Conservation (phyloP, 2,329 filamentous ascomycete species). For the Aspergillus ochraceus region DNA sequence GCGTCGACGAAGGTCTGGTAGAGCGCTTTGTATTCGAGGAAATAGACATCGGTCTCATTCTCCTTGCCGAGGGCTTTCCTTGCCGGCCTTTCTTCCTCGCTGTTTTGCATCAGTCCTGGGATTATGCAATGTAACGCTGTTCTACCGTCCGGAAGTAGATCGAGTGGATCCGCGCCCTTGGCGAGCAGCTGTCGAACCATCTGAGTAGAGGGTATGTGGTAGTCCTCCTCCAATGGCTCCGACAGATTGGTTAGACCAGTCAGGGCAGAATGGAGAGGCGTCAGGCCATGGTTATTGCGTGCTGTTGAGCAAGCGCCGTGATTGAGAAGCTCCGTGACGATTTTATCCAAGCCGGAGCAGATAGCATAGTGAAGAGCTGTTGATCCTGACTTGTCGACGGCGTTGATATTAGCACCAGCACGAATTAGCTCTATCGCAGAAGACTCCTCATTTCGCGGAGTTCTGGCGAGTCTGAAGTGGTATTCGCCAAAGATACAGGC, state of each 20-base stretch:
- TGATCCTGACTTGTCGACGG: not conserved
- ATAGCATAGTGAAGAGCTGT: constrained; percentile 3
- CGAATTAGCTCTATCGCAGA: not conserved
- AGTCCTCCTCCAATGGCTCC: not conserved
- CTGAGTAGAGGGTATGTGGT: not conserved
- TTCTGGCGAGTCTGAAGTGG: not conserved
- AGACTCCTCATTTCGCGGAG: no score
- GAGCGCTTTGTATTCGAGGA: not conserved
- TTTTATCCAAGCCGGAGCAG: not conserved
- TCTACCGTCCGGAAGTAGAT: not conserved
- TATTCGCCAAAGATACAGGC: not conserved
- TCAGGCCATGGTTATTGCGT: not conserved
- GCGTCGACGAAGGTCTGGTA: not conserved
- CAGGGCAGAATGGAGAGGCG: not conserved
- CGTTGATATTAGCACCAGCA: constrained; percentile 5
- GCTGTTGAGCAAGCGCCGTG: not conserved
- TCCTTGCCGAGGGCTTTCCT: not conserved
- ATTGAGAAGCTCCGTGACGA: not conserved
- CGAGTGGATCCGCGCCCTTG: not conserved
- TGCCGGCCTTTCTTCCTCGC: not conserved
- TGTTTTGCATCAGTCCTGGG: not conserved
- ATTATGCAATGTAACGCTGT: not conserved
- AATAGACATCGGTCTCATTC: not conserved
- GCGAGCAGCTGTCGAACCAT: not conserved
- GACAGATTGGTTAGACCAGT: not conserved